Evolutionary conservation across 2,329 filamentous ascomycete genomes (phyloP), one percentile per base, ranked within the genome.

Genomic region (Rhinocladiella mackenziei): DNA sequence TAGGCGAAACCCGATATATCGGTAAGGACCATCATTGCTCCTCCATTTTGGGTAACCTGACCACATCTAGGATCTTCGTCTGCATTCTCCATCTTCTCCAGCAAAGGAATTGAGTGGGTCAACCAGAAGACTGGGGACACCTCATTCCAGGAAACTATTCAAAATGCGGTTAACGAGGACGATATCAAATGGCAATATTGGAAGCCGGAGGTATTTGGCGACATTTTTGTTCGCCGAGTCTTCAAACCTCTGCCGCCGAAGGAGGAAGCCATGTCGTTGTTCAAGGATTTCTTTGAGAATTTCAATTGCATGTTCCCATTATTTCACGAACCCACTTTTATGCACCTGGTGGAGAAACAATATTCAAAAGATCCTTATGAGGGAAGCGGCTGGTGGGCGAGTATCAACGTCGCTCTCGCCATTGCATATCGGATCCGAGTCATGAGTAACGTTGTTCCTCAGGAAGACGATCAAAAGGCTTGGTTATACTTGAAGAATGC

Each of bases 261-360:
- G 65, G 75, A 81, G n/a, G 89, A 96, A 67, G 87, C 89, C 1
- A 65, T 94, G 50, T 94, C 88, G 1, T 71, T 97, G 26, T 78
- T 96, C 49, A 88, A 85, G 65, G 92, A 98, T 65, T 98, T 84
- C 61, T 98, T 98, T 56, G 87, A 94, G 60, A 96, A 96, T 67
- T 97, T 98, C 75, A 98, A 98, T 71, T 92, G 88, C 78, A 91
- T 97, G 78, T 95, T 97, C 61, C 92, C 92, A 4, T 74, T 98
- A 3, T 98, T 95, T 60, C 92, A 98, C 65, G 89, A 96, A 64
- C 89, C 91, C 1, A 97, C 92, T 0, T 98, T 98, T 62, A 97
- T 97, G 88, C 89, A 96, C 61, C 74, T 97, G 4, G 89, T 96
- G 22, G 89, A 97, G 60, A 81, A 85, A 56, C 91, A 97, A 62